phyloP scores from a whole-genome alignment of 768 basidiomycete genomes.

The Rubroboletus pulcherrimus region DNA sequence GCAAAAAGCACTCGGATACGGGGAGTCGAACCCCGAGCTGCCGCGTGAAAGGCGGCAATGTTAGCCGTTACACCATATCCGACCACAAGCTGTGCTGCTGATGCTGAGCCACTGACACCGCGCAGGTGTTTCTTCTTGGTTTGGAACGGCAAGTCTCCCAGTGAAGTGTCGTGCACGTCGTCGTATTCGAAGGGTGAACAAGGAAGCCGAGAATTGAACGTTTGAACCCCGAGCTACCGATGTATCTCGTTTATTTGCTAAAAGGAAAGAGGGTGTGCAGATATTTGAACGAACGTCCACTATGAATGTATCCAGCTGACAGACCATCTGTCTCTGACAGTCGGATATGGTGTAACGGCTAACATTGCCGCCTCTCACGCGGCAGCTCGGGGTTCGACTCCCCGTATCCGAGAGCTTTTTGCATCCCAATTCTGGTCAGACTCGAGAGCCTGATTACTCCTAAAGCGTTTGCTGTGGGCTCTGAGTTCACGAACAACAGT shows the following conservation, averaged over 20 bases:
- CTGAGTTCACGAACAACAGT: too few species aligned
- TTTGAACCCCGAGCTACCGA: slow-evolving; percentile 38
- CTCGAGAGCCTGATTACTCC: too few species aligned
- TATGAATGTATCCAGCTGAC: not conserved
- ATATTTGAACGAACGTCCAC: not conserved
- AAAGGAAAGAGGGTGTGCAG: not conserved
- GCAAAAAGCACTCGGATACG: not conserved
- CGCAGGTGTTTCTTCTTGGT: too few species aligned
- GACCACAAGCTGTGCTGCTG: slow-evolving; percentile 5
- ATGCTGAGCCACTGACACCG: not conserved
- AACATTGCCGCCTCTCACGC: slow-evolving; percentile 64
- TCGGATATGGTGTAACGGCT: slow-evolving; percentile 64
- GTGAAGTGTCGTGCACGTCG: not conserved
- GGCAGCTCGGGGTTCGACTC: slow-evolving; percentile 31
- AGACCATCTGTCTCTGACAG: not conserved
- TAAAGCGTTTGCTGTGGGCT: too few species aligned
- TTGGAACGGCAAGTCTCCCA: not conserved
- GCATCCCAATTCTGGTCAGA: not conserved
- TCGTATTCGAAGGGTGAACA: not conserved
- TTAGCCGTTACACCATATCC: slow-evolving; percentile 67
- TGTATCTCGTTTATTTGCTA: not conserved
- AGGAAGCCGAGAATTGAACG: not conserved
- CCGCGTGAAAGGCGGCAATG: slow-evolving; percentile 61
- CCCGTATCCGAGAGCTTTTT: not conserved
- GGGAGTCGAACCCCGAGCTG: slow-evolving; percentile 34